Percentiles rank a stretch among this genome's conserved stretches.
phyloP scores from a whole-genome alignment of 805 yeast genomes.

The Lipomyces sp. region DNA sequence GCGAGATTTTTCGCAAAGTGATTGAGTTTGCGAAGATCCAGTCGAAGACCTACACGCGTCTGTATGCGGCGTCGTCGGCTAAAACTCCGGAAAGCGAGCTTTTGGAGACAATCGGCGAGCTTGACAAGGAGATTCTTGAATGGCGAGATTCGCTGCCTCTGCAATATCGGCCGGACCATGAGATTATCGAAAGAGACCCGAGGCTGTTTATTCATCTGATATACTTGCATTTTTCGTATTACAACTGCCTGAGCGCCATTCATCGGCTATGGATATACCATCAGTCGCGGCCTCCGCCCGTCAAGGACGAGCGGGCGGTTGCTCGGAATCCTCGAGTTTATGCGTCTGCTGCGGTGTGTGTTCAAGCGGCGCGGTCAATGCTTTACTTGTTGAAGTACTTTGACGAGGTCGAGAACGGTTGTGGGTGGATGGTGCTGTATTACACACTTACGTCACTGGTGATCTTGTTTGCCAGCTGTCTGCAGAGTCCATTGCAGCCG shows the following conservation, averaged over 20 bases:
- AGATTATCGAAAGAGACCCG: slow-evolving; percentile 21
- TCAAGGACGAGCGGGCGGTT: neutral
- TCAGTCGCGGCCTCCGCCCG: neutral
- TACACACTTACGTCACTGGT: slow-evolving; percentile 21
- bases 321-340: slow-evolving; percentile 30
- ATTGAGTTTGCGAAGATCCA: slow-evolving; percentile 17
- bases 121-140: slow-evolving; percentile 28
- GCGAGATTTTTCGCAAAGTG: slow-evolving; percentile 7
- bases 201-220: slow-evolving; percentile 11
- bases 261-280: slow-evolving; percentile 31
- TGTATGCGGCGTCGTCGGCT: slow-evolving; percentile 23
- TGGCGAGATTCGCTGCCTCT: slow-evolving; percentile 31
- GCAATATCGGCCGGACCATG: slow-evolving; percentile 29
- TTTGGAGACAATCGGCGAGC: slow-evolving; percentile 28
- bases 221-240: slow-evolving; percentile 26
- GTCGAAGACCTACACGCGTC: slow-evolving; percentile 19
- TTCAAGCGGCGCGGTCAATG: slow-evolving; percentile 31
- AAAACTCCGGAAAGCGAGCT: slow-evolving; percentile 20
- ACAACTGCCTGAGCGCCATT: slow-evolving; percentile 25
- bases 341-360: slow-evolving; percentile 32
- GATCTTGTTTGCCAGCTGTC: slow-evolving; percentile 25
- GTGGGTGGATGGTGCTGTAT: slow-evolving; percentile 25
- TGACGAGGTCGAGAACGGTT: slow-evolving; percentile 10
- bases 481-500: slow-evolving; percentile 29
- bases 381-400: slow-evolving; percentile 22